These are phyloP conservation scores for Actinidia polygama DNA, from an alignment of 179 eudicot genomes.

Conservation along the genomic window DNA sequence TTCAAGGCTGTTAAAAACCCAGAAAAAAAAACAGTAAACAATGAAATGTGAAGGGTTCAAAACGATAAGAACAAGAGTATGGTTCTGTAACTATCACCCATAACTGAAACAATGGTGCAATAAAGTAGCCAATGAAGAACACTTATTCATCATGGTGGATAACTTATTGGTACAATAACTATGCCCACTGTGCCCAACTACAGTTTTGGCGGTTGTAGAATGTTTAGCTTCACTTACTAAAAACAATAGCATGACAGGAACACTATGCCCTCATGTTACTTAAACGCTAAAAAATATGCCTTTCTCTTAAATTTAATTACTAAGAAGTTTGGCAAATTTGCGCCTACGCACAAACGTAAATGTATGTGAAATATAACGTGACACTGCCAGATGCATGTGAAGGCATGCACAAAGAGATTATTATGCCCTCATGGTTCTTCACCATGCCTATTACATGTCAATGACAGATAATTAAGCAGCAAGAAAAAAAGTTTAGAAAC, in stretches of 20 bases:
- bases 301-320: no score
- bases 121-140: not conserved
- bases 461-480: conserved; percentile 13
- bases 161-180: not conserved
- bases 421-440: no score
- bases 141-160: not conserved
- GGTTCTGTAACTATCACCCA: not conserved
- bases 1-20: not conserved
- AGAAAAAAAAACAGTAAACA: not conserved
- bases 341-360: no score
- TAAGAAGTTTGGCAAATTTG: no score
- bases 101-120: not conserved
- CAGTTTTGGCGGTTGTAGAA: not conserved
- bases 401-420: no score
- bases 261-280: conserved; percentile 99
- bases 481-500: not conserved
- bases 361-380: no score
- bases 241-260: no score
- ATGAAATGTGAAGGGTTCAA: not conserved
- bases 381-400: no score
- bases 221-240: not conserved
- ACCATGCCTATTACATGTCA: conserved; percentile 59
- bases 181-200: not conserved
- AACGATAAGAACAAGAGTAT: not conserved
- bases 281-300: no score